Percentiles rank a stretch among this genome's conserved stretches.
Evolutionary conservation across 139 green algal species (phyloP).

Genomic region (Desmodesmus armatus): DNA sequence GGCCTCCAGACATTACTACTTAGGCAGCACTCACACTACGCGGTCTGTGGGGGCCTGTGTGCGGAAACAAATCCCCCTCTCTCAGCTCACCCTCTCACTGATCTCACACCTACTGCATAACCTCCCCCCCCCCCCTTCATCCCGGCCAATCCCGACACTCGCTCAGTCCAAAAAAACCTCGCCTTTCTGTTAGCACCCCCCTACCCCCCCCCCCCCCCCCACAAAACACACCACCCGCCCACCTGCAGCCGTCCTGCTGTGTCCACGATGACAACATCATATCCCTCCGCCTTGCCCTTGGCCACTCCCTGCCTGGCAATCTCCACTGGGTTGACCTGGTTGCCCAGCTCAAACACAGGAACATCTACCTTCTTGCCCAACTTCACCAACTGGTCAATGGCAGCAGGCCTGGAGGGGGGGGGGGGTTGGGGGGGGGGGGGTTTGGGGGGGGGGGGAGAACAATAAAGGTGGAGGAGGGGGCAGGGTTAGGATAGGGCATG

Average conservation of each 20-base stretch:
- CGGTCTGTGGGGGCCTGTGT: too few species aligned
- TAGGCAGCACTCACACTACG: too few species aligned
- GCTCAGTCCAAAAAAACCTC: too few species aligned
- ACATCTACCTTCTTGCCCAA: constrained; percentile 88
- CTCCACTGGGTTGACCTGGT: constrained; percentile 59
- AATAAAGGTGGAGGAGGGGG: too few species aligned
- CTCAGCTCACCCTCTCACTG: too few species aligned
- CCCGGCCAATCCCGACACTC: not conserved
- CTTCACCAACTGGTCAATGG: constrained; percentile 96
- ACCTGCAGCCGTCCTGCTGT: constrained; percentile 95
- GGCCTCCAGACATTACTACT: too few species aligned
- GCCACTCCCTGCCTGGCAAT: constrained; percentile 74
- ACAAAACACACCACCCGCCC: constrained; percentile 17
- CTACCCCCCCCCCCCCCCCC: not conserved
- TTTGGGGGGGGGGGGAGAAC: too few species aligned
- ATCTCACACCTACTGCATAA: too few species aligned
- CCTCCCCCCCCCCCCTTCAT: too few species aligned
- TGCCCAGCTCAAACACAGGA: constrained; percentile 92
- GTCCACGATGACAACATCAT: constrained; percentile 96
- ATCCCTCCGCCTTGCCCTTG: constrained; percentile 73
- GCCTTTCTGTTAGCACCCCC: not conserved
- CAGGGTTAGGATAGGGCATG: too few species aligned
- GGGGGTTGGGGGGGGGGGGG: too few species aligned
- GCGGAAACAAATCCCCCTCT: too few species aligned
- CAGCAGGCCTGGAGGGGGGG: constrained; percentile 84